Conservation (phyloP, 2,329 filamentous ascomycete genomes). For the Ascochyta rabiei region DNA sequence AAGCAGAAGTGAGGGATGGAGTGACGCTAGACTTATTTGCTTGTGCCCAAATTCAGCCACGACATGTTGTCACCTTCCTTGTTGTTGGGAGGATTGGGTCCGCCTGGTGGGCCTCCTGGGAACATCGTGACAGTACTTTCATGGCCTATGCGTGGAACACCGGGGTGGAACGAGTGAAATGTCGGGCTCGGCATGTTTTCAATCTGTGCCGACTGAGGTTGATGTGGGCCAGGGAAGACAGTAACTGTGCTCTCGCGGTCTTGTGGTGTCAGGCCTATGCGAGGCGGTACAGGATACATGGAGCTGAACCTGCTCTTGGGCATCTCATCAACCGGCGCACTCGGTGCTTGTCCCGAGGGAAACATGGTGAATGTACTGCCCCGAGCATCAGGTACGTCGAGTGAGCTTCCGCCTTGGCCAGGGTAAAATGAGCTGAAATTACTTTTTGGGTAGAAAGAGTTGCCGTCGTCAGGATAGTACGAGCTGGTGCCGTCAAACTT, state of each 20-base stretch:
- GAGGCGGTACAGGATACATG: conserved; percentile 39
- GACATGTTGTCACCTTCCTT: conserved; percentile 67
- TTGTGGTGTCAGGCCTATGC: conserved; percentile 22
- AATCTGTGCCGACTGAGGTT: conserved; percentile 16
- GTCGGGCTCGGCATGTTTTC: conserved; percentile 50
- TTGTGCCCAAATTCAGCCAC: conserved; percentile 74
- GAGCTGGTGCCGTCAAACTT: conserved; percentile 62
- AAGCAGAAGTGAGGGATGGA: conserved; percentile 5
- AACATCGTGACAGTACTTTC: conserved; percentile 58
- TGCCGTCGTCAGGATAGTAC: conserved; percentile 43
- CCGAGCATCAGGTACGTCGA: conserved; percentile 67
- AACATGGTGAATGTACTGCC: conserved; percentile 58
- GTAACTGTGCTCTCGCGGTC: conserved; percentile 60
- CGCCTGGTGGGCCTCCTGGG: conserved; percentile 49
- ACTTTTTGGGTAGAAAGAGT: conserved; percentile 54
- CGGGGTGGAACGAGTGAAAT: conserved; percentile 57
- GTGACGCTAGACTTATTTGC: conserved; percentile 21
- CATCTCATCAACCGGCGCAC: conserved; percentile 21
- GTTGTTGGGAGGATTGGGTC: conserved; percentile 22
- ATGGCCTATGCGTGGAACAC: conserved; percentile 57
- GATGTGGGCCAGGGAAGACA: conserved; percentile 35
- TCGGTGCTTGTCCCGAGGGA: conserved; percentile 27
- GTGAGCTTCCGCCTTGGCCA: conserved; percentile 49
- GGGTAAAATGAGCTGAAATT: conserved; percentile 59
- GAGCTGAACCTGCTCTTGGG: conserved; percentile 35